Conservation (phyloP, 345 rosid species). For the Atalantia buxifolia region DNA sequence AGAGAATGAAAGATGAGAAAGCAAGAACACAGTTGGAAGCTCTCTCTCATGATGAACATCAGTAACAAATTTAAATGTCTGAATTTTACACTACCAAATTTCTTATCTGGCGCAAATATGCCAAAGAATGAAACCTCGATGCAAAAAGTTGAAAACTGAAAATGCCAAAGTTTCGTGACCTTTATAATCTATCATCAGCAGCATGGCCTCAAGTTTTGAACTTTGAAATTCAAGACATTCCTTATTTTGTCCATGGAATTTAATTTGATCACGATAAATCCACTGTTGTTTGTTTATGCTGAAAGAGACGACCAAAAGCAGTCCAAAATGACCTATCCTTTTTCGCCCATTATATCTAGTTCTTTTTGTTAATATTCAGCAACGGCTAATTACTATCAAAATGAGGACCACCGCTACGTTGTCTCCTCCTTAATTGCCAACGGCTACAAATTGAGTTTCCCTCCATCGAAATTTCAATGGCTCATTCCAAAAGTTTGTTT, state of each 20-base stretch:
- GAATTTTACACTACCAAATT: background rate
- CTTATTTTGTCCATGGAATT: background rate
- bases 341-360: background rate
- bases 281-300: background rate
- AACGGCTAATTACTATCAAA: background rate
- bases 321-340: background rate
- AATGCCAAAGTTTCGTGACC: background rate
- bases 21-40: background rate
- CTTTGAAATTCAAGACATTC: constrained; percentile 7
- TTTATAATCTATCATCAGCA: background rate
- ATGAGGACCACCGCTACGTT: constrained; percentile 11
- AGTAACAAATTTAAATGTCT: background rate
- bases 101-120: no score
- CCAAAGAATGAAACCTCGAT: no score
- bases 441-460: constrained; percentile 23
- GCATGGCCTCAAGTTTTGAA: background rate
- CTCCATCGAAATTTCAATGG: constrained; percentile 23
- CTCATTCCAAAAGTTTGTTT: background rate
- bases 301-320: background rate
- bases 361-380: no score
- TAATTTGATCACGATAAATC: background rate
- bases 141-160: background rate
- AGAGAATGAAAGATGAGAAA: background rate
- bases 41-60: background rate
- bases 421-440: constrained; percentile 13